Evolutionary conservation across 2,329 filamentous ascomycete species (phyloP).

Genomic region (Ceratocystis harringtonii): DNA sequence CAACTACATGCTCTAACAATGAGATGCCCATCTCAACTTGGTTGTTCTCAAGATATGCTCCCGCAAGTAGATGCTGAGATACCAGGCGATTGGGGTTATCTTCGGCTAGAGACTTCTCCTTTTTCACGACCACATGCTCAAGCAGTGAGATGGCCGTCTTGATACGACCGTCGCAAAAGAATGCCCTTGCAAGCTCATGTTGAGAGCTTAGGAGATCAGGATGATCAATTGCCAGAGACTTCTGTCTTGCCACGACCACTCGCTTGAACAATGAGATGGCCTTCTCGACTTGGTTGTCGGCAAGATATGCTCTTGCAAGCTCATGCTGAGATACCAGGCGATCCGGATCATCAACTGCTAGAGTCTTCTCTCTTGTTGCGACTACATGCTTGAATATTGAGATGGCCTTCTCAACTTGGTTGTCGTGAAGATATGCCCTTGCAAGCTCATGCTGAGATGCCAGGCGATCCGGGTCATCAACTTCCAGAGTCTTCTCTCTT

Average conservation of each 20-base stretch:
- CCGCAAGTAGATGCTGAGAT: not conserved
- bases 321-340: too few species aligned
- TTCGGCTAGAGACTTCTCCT: not conserved
- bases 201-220: not conserved
- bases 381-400: not conserved
- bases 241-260: rapidly evolving
- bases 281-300: not conserved
- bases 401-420: not conserved
- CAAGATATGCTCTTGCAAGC: not conserved
- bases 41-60: not conserved
- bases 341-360: not conserved
- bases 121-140: too few species aligned
- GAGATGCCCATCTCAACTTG: too few species aligned
- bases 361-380: not conserved
- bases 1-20: too few species aligned
- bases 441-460: too few species aligned
- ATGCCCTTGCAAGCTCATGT: too few species aligned
- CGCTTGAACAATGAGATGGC: not conserved
- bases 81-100: not conserved
- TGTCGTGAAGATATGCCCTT: not conserved
- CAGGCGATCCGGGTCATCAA: too few species aligned
- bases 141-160: not conserved
- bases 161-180: not conserved
- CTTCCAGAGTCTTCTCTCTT: too few species aligned
- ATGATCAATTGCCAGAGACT: not conserved